A percentile compares a stretch with the other conserved stretches of the same genome.
Evolutionary conservation across 768 basidiomycete genomes (phyloP).

Genomic region (Hypsizygus marmoreus): DNA sequence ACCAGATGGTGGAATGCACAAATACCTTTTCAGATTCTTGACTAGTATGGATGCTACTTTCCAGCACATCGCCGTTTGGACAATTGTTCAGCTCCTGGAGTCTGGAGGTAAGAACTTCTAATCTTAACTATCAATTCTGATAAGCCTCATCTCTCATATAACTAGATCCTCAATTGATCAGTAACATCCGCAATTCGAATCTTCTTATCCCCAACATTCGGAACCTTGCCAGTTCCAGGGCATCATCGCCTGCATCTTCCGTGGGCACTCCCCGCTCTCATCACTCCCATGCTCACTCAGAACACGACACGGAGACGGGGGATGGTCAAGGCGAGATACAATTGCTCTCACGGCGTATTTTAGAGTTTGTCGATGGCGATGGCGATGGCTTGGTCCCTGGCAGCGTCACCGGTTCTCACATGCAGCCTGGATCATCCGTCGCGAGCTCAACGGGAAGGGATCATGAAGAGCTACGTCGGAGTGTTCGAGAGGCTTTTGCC

Average conservation of each 20-base stretch:
- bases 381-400: slow-evolving; percentile 58
- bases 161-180: slow-evolving; percentile 83
- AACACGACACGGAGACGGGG: slow-evolving; percentile 80
- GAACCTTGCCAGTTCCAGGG: slow-evolving; percentile 72
- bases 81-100: slow-evolving; percentile 95
- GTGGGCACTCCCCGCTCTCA: slow-evolving; percentile 75
- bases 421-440: slow-evolving; percentile 70
- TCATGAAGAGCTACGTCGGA: slow-evolving; percentile 80
- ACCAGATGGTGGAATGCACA: slow-evolving; percentile 96
- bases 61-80: slow-evolving; percentile 99
- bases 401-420: slow-evolving; percentile 65
- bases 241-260: slow-evolving; percentile 71
- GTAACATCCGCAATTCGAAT: slow-evolving; percentile 84
- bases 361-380: slow-evolving; percentile 85
- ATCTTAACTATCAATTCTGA: background rate
- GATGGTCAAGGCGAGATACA: slow-evolving; percentile 94
- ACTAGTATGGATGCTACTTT: slow-evolving; percentile 94
- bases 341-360: slow-evolving; percentile 77
- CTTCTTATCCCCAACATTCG: slow-evolving; percentile 86
- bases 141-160: slow-evolving; percentile 2
- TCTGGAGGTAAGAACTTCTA: slow-evolving; percentile 67
- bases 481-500: slow-evolving; percentile 82
- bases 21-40: slow-evolving; percentile 91
- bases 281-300: slow-evolving; percentile 67
- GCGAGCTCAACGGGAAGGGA: slow-evolving; percentile 62